Conservation (phyloP, 2,329 filamentous ascomycete genomes). For the Apiospora hydei region DNA sequence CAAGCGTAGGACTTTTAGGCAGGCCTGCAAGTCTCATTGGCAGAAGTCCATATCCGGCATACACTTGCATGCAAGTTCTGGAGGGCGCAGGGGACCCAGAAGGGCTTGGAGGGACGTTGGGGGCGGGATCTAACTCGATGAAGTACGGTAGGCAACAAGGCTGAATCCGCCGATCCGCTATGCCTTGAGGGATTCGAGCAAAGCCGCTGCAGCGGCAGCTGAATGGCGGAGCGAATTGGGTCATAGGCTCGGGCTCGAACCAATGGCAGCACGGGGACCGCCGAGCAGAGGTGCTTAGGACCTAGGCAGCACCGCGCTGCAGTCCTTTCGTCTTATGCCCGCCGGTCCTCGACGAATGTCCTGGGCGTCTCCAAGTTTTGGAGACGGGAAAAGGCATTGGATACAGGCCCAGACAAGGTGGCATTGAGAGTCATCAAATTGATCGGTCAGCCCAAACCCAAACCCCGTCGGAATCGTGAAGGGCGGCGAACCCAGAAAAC, state of each 20-base stretch:
- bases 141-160: constrained; percentile 46
- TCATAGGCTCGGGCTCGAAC: constrained; percentile 22
- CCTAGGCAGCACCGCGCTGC: constrained; percentile 9
- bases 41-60: constrained; percentile 24
- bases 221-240: constrained; percentile 20
- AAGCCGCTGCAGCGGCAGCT: constrained; percentile 12
- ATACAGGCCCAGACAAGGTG: neutral
- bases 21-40: constrained; percentile 25
- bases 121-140: constrained; percentile 42
- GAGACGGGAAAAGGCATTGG: neutral
- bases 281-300: constrained; percentile 1
- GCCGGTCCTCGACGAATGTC: constrained; percentile 28
- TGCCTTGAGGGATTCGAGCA: constrained; percentile 23
- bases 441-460: neutral
- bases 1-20: constrained; percentile 29
- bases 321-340: constrained; percentile 19
- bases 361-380: constrained; percentile 22
- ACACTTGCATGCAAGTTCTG: constrained; percentile 24
- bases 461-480: neutral
- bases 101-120: constrained; percentile 39
- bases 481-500: neutral
- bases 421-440: neutral
- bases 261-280: neutral
- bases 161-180: constrained; percentile 35
- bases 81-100: constrained; percentile 30